Conservation (phyloP, 495 filamentous ascomycete genomes). For the Talaromyces liani region DNA sequence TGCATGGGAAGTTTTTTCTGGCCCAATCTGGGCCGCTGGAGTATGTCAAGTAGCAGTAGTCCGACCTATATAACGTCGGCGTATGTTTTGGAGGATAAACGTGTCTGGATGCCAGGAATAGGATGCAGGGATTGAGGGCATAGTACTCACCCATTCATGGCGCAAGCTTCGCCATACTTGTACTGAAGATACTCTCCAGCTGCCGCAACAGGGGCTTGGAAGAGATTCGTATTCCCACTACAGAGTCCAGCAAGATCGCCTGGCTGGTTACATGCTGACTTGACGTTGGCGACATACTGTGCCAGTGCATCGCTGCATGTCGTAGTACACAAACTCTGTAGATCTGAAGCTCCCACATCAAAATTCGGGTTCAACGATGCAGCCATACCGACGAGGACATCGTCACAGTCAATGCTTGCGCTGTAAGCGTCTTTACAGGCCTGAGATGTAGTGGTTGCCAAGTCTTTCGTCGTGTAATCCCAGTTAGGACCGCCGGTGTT, state of each 20-base stretch:
- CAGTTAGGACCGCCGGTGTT: slow-evolving; percentile 16
- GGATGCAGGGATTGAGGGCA: too few relatives aligned
- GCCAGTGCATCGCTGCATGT: slow-evolving; percentile 21
- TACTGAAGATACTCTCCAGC: slow-evolving; percentile 24
- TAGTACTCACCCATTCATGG: slow-evolving; percentile 10
- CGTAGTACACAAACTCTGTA: slow-evolving; percentile 19
- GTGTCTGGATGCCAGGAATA: too few relatives aligned
- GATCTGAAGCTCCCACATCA: slow-evolving; percentile 9
- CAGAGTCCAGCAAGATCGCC: slow-evolving; percentile 18
- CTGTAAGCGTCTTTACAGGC: slow-evolving; percentile 26
- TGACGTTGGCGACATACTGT: slow-evolving; percentile 21
- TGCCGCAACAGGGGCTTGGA: slow-evolving; percentile 15
- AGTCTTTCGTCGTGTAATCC: slow-evolving; percentile 21
- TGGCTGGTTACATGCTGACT: slow-evolving; percentile 15
- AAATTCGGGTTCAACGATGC: slow-evolving; percentile 16
- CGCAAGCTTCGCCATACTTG: slow-evolving; percentile 18
- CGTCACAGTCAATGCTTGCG: slow-evolving; percentile 21
- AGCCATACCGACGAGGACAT: slow-evolving; percentile 19
- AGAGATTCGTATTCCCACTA: neutral
- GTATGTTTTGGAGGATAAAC: neutral
- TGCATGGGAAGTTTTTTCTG: slow-evolving; percentile 15
- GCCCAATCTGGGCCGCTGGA: slow-evolving; percentile 14
- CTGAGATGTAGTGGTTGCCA: slow-evolving; percentile 21
- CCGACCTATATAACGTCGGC: slow-evolving; percentile 11
- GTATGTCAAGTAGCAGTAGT: slow-evolving; percentile 21